Evolutionary conservation across 805 yeast genomes (phyloP).

Genomic region (Hanseniaspora meyeri): DNA sequence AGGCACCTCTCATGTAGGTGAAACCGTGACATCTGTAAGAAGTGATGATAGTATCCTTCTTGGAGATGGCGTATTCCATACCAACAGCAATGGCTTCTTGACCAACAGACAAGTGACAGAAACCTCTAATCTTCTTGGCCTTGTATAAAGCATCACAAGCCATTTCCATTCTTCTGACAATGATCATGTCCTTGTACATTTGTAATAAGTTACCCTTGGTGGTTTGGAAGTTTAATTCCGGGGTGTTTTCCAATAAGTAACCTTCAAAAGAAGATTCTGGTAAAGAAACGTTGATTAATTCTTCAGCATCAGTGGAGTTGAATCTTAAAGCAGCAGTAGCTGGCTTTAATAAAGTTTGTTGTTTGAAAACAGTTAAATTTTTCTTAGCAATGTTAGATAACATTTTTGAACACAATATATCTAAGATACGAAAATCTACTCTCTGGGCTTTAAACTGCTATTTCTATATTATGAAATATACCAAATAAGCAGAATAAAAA

Average conservation of each 20-base stretch:
- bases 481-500: no score
- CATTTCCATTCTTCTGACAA: conserved; percentile 96
- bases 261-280: conserved; percentile 78
- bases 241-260: conserved; percentile 57
- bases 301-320: conserved; percentile 15
- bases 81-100: conserved; percentile 99
- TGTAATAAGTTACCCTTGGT: conserved; percentile 68
- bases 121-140: conserved; percentile 97
- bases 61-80: conserved; percentile 84
- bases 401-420: conserved; percentile 12
- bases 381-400: conserved; percentile 14
- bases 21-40: conserved; percentile 99
- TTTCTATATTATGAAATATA: no score
- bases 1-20: conserved; percentile 90
- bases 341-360: conserved; percentile 12
- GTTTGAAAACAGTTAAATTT: conserved; percentile 12
- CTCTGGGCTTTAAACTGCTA: conserved; percentile 1
- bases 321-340: conserved; percentile 13
- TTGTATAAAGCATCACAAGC: conserved; percentile 95
- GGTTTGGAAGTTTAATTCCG: conserved; percentile 61
- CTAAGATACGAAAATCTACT: conserved; percentile 14
- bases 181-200: conserved; percentile 93
- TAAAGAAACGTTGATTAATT: conserved; percentile 40
- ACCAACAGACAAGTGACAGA: conserved; percentile 96
- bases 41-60: conserved; percentile 80